Base-by-base conservation (phyloP, 2,329 filamentous ascomycete genomes). In the Blastomyces parvus region DNA sequence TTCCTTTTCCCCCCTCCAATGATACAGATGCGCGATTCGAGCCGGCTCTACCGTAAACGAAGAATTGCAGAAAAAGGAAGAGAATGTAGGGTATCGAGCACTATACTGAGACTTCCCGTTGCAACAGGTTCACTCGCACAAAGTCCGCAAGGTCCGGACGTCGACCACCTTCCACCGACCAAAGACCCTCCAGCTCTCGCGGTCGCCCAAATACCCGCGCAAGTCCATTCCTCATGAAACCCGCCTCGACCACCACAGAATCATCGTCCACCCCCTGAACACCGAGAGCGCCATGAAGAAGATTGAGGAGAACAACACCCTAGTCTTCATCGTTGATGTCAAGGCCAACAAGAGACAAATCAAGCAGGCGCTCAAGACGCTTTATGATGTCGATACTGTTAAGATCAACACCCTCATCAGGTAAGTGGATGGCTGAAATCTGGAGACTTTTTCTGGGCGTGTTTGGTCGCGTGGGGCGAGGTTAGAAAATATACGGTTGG, bases 231-330 rank as follows among this genome's bases (percentile, higher is more conserved):
- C 90, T 74, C 88, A 93, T 80, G 85, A 86, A 78, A 88, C 92
- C 73, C 89, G 91, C 74, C 90, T 99, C 76, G 94, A 99, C 83
- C 90, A 93, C 83, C 90, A 92, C 86, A 97, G 96, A 88, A 85
- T 97, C 79, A 89, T 99, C 80, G 84, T 97, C 77, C 91, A 97
- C 87, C 94, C 94, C 71, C 86, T 99, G 78, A 99, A 99, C 88
- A 99, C 94, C 66, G 94, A 99, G 89, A 94, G 89, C 77, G 94
- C 95, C 76, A 97, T 99, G 93, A 99, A 99, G 91, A 97, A 97
- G 89, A 97, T 99, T 74, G 94, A 99, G 86, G 94, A 99, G 89
- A 92, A 99, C 88, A 99, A 99, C 87, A 99, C 94, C 72, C 87
- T 99, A 61, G 91, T 96, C 78, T 97, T 97, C 86, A 96, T 96